A percentile compares a stretch with the other conserved stretches of the same genome.
These are phyloP conservation scores for Epicoccum nigrum DNA, from an alignment of 2,329 filamentous ascomycete species.

Conservation along the genomic window DNA sequence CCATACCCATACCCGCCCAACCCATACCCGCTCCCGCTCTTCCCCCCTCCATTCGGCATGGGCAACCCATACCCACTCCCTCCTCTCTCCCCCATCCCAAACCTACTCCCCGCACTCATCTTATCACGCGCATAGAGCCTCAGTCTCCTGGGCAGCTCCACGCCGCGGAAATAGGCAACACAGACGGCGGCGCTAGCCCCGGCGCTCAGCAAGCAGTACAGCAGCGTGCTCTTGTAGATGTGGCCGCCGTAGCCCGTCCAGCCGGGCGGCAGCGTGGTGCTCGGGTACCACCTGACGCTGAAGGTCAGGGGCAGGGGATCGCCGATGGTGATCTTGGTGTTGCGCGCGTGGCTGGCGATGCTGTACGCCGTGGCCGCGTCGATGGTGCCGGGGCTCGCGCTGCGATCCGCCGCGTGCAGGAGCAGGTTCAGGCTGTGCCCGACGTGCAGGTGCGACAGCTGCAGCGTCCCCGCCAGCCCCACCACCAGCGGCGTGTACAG, in stretches of 20 bases:
- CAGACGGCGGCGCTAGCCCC: constrained; percentile 57
- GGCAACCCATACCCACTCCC: constrained; percentile 41
- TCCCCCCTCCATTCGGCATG: constrained; percentile 31
- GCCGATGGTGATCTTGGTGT: constrained; percentile 78
- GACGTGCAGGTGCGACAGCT: constrained; percentile 84
- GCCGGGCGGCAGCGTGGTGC: constrained; percentile 67
- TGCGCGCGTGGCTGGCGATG: constrained; percentile 66
- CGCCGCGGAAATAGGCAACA: constrained; percentile 61
- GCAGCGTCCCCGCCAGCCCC: constrained; percentile 85
- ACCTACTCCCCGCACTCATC: constrained; percentile 46
- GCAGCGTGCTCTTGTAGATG: constrained; percentile 56
- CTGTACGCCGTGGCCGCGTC: constrained; percentile 89
- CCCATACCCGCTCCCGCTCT: constrained; percentile 49
- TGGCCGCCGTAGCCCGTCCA: constrained; percentile 60
- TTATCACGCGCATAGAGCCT: constrained; percentile 65
- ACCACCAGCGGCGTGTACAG: constrained; percentile 83
- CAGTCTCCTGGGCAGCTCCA: constrained; percentile 57
- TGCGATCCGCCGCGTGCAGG: constrained; percentile 69
- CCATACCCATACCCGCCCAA: constrained; percentile 52
- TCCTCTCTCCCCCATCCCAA: constrained; percentile 39
- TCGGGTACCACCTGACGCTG: constrained; percentile 85
- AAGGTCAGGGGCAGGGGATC: constrained; percentile 81
- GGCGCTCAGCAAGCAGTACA: constrained; percentile 57
- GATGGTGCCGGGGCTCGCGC: constrained; percentile 70
- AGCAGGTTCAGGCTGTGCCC: constrained; percentile 89